phyloP scores from a whole-genome alignment of 805 yeast species.

The Suhomyces sp. region DNA sequence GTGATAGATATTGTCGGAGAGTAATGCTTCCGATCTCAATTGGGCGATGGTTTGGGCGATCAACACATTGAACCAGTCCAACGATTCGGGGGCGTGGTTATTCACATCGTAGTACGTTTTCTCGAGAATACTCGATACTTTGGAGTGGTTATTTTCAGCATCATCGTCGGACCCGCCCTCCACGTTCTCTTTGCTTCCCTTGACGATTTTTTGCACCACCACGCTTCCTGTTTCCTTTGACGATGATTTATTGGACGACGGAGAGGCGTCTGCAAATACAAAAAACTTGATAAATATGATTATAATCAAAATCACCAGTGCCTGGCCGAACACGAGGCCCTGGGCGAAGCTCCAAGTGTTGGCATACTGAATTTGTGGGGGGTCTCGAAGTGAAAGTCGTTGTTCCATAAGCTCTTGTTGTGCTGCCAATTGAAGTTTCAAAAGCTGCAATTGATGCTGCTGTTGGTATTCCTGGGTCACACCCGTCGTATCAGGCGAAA shows the following conservation, averaged over 20 bases:
- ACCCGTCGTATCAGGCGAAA: too few species aligned
- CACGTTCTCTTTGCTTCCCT: conserved; percentile 16
- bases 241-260: conserved; percentile 29
- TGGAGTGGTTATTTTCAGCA: conserved; percentile 18
- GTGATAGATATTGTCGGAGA: conserved; percentile 80
- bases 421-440: conserved; percentile 25
- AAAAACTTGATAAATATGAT: conserved; percentile 71
- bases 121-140: conserved; percentile 60
- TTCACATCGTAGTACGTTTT: conserved; percentile 91
- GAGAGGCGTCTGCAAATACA: conserved; percentile 66
- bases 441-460: too few species aligned
- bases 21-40: conserved; percentile 82
- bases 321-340: conserved; percentile 71
- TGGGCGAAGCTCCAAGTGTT: conserved; percentile 68
- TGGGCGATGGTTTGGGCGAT: conserved; percentile 89
- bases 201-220: conserved; percentile 33
- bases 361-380: conserved; percentile 8
- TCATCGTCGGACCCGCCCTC: conserved; percentile 9
- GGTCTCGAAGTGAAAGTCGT: conserved; percentile 20
- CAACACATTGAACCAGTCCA: conserved; percentile 96
- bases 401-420: conserved; percentile 35
- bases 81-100: conserved; percentile 81
- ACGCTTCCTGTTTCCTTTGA: conserved; percentile 30
- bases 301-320: conserved; percentile 64
- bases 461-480: too few species aligned